Evolutionary conservation across 2,329 filamentous ascomycete species (phyloP), one percentile per base, ranked within the genome.

Genomic region (Exophiala spinifera): DNA sequence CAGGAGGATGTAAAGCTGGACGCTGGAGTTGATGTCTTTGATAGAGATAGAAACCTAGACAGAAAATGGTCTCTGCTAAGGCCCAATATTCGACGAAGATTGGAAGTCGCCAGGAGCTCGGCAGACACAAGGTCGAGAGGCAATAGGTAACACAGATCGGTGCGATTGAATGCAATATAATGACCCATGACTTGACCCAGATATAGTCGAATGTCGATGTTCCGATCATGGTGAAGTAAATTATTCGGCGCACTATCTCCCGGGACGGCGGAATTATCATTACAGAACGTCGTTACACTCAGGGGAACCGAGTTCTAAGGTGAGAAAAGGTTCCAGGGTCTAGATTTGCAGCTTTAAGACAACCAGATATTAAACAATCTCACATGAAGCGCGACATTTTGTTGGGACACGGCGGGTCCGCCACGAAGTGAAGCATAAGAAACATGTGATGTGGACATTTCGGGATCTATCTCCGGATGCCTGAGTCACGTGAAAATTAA

Each of bases 31-130:
- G 67, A n/a, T 64, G 64, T 53, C 73, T 75, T 59, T 76, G 78
- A 40, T 78, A 81, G 13, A 82, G 66, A 64, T 77, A 84, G 61
- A 80, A 69, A 45, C 76, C 62, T 17, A 81, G 55, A 66, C 77
- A 84, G 67, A 85, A 84, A 0, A 73, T 63, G 0, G 76, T 67
- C 67, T 86, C 82, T 23, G 33, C 45, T 13, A 40, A 33, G 6
- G 37, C 46, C 58, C 37, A 55, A 31, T 51, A 55, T 52, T 53
- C 31, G 14, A 59, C 13, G 13, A 28, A 46, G 25, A 23, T 49
- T 25, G 33, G 49, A 21, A 51, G 14, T 13, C 43, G 42, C 11
- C 43, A 28, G 21, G n/a, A 34, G 10, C 46, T 28, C 17, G 45
- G 45, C 34, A 53, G 37, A 34, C 46, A 53, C 10, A 14, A 17